Base-by-base conservation (phyloP, 805 yeast genomes). In the Saturnispora saitoi region DNA sequence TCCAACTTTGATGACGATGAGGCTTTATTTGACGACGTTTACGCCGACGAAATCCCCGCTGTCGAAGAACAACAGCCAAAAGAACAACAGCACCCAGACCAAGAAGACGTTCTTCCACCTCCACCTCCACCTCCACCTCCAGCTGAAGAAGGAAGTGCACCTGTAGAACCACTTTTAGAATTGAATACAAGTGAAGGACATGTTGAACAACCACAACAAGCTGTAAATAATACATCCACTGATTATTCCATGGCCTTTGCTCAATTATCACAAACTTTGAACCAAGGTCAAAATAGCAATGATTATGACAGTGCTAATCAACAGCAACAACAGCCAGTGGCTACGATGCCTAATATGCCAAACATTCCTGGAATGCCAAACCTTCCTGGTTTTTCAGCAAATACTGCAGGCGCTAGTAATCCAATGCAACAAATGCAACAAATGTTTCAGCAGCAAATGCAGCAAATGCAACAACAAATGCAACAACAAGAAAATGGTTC, bases 11-110 rank as follows among this genome's bases (percentile, higher is more conserved):
- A 88, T 69, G 96, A 89, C 70, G 97, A 90, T 69, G 96, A 89
- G 66, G 91, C 87, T 60, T 82, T 86, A 65, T 90, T 90, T 67
- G 95, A 89, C 69, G 96, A 90, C 65, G 86, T 90, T 69, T 90
- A 90, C 56, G 64, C 63, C 29, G 68, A 57, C 42, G 65, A 62
- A 17, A 42, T 42, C 40, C 54, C 57, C 37, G 51, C 49, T 19
- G 51, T 51, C 15, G 54, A 56, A 42, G 56, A 36, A 26, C 47
- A 42, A n/a, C 29, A 20, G 29, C 41, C 11, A 22, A 8, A 31
- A 19, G 48, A 30, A 20, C 24, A 28, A 39, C 22, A 56, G 39
- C 43, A 45, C 15, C 41, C 32, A 32, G 22, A 19, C 9, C 17
- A 22, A n/a, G 31, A 39, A 26, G 22, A 22, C 8, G 43, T n/a